phyloP scores from a whole-genome alignment of 345 rosid species.

The Limnanthes douglasii region DNA sequence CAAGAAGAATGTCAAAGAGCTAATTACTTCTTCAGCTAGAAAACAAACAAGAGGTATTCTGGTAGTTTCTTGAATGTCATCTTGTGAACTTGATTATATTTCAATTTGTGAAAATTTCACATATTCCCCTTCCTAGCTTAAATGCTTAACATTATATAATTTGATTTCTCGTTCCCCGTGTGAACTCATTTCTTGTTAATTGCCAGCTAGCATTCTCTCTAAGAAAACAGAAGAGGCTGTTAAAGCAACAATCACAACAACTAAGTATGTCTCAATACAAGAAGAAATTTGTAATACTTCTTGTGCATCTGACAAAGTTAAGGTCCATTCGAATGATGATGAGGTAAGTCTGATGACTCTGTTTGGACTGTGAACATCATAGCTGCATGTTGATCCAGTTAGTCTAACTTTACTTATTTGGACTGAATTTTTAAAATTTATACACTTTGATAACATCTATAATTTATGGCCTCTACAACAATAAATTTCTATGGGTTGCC shows the following conservation, averaged over 20 bases:
- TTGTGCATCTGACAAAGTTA: slow-evolving; percentile 13
- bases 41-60: slow-evolving; percentile 33
- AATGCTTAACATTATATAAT: neutral
- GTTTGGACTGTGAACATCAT: neutral
- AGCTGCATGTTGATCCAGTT: neutral
- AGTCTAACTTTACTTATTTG: too few relatives aligned
- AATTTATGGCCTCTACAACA: neutral
- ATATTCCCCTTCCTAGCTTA: neutral
- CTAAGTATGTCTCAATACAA: slow-evolving; percentile 9
- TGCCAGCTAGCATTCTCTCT: slow-evolving; percentile 17
- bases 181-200: slow-evolving; percentile 1
- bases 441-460: neutral
- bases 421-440: too few relatives aligned
- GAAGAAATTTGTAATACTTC: slow-evolving; percentile 15
- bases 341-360: slow-evolving; percentile 21
- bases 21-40: slow-evolving; percentile 56
- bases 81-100: neutral
- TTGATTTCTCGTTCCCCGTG: neutral
- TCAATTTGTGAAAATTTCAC: neutral
- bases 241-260: slow-evolving; percentile 14
- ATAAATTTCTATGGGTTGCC: too few relatives aligned
- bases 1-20: slow-evolving; percentile 32
- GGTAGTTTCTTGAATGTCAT: neutral
- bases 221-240: slow-evolving; percentile 25
- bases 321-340: slow-evolving; percentile 13